Evolutionary conservation across 352 stramenopile genomes (phyloP), one percentile per base, ranked within the genome.

Genomic region (Globisporangium orthogonon): DNA sequence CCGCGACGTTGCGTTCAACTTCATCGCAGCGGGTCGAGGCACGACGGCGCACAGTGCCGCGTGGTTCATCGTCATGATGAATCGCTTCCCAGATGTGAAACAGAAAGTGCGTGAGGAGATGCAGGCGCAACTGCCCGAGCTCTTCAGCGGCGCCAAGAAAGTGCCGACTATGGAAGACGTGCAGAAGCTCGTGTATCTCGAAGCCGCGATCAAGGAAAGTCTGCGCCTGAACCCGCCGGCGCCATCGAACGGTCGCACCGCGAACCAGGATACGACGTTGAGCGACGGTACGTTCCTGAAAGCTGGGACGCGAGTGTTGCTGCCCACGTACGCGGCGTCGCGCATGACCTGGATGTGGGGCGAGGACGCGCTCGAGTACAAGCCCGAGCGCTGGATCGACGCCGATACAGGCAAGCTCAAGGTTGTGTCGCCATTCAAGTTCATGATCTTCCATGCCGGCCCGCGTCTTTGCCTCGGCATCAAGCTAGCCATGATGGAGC

Each of bases 41-140:
- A 94, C 86, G 1, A 91, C 84, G 6, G 75, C 76, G 7, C 66
- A 73, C 35, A 76, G 70, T 6, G 47, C 91, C 43, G 58, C 69
- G 28, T 94, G 84, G 84, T 73, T 87, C 18, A 52, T 95, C 41
- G 78, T 89, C 46, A 86, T 91, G 72, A 60, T 94, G 53, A 78
- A 73, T n/a, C 74, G 73, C 9, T 64, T 86, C 45, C 83, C 78
- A 0, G 29, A 67, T 9, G 70, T 84, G 33, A 53, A 74, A 50
- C 10, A 47, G 18, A 71, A 65, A n/a, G 76, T 90, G 29, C 68
- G 72, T n/a, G 60, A 73, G 5, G 83, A 91, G 52, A 55, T 90
- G 4, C 49, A 58, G 15, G 46, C 40, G 3, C 60, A 78, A 50
- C 50, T 87, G 1, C 73, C 78, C 0, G 53, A 67, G 9, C 65